These are phyloP conservation scores for bread wheat (Triticum aestivum) DNA, from an alignment of 176 grass and related monocot species.

Conservation along the genomic window DNA sequence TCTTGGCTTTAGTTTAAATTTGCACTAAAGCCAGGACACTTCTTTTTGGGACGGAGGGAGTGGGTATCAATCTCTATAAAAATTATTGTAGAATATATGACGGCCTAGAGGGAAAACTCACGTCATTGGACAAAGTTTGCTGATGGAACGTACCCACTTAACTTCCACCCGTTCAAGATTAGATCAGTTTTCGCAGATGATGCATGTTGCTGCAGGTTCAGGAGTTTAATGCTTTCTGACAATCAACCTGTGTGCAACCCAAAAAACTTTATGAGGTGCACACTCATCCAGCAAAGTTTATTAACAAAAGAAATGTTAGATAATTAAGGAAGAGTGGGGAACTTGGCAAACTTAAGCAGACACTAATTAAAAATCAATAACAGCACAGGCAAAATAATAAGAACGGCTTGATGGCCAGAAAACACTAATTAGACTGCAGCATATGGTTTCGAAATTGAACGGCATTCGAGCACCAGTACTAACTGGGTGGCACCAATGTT, in stretches of 20 bases:
- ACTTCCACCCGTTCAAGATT: slow-evolving; percentile 5
- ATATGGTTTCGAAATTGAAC: neutral
- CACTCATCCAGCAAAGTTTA: slow-evolving; percentile 7
- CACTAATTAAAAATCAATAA: neutral
- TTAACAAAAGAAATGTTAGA: neutral
- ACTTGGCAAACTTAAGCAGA: neutral
- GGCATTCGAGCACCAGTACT: neutral
- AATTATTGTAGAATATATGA: neutral
- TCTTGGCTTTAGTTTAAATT: too few species aligned
- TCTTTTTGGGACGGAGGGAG: too few species aligned
- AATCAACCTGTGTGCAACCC: slow-evolving; percentile 59
- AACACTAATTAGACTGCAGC: neutral
- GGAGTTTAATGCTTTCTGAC: slow-evolving; percentile 63
- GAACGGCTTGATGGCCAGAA: neutral
- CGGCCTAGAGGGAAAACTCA: neutral
- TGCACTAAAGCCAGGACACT: too few species aligned
- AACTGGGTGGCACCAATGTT: neutral
- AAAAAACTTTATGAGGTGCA: slow-evolving; percentile 17
- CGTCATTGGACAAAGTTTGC: neutral
- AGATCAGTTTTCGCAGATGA: slow-evolving; percentile 8
- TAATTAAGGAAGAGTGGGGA: neutral
- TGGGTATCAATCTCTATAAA: neutral
- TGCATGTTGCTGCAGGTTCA: slow-evolving; percentile 23
- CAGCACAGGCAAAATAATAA: neutral
- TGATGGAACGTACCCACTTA: neutral